These are phyloP conservation scores for Tulasnella sp. DNA, from an alignment of 768 basidiomycete species.

Conservation along the genomic window DNA sequence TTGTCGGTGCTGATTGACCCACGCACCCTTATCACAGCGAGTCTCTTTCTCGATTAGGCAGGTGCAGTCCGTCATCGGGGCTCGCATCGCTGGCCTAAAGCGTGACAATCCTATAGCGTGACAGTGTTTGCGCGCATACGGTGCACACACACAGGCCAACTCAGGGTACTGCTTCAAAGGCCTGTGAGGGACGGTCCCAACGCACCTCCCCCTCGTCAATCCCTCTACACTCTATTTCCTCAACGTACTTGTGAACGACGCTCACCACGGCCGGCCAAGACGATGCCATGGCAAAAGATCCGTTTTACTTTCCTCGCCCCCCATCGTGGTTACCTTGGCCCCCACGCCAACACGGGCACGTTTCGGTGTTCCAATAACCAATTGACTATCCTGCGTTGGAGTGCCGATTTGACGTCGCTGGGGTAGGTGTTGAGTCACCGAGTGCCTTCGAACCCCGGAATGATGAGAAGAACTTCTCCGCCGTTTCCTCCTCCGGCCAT, in stretches of 20 bases:
- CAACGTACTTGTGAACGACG: not conserved
- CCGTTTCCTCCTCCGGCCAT: not conserved
- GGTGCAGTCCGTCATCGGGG: not conserved
- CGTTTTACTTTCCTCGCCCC: not conserved
- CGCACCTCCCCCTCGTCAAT: not conserved
- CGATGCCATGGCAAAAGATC: not conserved
- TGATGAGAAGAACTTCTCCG: not conserved
- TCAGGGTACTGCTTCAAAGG: not conserved
- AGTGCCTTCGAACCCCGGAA: not conserved
- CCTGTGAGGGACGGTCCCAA: slow-evolving; percentile 17
- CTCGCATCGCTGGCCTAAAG: not conserved
- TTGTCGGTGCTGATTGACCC: not conserved
- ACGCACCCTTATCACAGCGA: slow-evolving; percentile 7
- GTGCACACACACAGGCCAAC: slow-evolving; percentile 10
- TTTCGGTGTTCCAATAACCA: slow-evolving; percentile 9
- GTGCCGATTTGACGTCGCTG: slow-evolving; percentile 18
- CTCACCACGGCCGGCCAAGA: not conserved
- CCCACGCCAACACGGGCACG: not conserved
- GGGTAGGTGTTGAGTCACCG: slow-evolving; percentile 1
- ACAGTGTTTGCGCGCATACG: not conserved
- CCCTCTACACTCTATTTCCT: slow-evolving; percentile 4
- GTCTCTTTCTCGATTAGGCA: slow-evolving; percentile 9
- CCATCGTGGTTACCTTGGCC: not conserved
- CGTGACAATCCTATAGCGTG: slow-evolving; percentile 19
- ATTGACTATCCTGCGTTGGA: not conserved